These are phyloP conservation scores for Piper longum DNA, from an alignment of 164 flowering plant genomes.

Conservation along the genomic window DNA sequence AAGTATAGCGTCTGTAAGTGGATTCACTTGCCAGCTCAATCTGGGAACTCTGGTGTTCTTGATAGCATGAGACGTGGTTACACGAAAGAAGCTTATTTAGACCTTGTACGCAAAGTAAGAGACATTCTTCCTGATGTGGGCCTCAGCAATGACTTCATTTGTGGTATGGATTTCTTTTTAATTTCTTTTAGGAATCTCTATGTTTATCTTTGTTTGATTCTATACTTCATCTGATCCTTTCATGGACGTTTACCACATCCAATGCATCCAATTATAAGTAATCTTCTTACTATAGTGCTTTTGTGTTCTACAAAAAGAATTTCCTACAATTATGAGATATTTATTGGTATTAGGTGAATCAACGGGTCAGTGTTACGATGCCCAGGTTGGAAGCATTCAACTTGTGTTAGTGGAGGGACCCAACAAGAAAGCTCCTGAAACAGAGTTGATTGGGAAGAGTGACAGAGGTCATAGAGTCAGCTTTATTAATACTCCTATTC, in stretches of 20 bases:
- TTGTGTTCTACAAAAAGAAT: too few species aligned
- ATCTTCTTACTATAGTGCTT: too few species aligned
- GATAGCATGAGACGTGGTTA: slow-evolving; percentile 92
- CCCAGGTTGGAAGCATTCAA: slow-evolving; percentile 64
- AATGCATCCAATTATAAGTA: too few species aligned
- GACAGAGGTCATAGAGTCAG: slow-evolving; percentile 73
- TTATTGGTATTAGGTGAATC: slow-evolving; percentile 10
- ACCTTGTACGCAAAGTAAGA: slow-evolving; percentile 76
- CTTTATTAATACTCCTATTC: slow-evolving; percentile 36
- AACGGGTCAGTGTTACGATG: slow-evolving; percentile 69
- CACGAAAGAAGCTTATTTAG: slow-evolving; percentile 82
- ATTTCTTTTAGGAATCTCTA: neutral
- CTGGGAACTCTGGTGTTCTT: slow-evolving; percentile 70
- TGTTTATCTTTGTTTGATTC: neutral
- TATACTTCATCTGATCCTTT: neutral
- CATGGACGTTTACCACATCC: too few species aligned
- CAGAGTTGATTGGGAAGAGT: slow-evolving; percentile 85
- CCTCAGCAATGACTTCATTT: slow-evolving; percentile 84
- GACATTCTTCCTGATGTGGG: slow-evolving; percentile 74
- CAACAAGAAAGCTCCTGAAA: slow-evolving; percentile 87
- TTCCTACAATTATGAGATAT: too few species aligned
- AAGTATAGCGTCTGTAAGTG: slow-evolving; percentile 75
- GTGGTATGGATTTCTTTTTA: slow-evolving; percentile 42
- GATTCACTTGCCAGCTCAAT: slow-evolving; percentile 93
- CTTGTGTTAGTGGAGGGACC: slow-evolving; percentile 85